Base-by-base conservation (phyloP, 2,329 filamentous ascomycete species). In the Pseudogymnoascus sp. region DNA sequence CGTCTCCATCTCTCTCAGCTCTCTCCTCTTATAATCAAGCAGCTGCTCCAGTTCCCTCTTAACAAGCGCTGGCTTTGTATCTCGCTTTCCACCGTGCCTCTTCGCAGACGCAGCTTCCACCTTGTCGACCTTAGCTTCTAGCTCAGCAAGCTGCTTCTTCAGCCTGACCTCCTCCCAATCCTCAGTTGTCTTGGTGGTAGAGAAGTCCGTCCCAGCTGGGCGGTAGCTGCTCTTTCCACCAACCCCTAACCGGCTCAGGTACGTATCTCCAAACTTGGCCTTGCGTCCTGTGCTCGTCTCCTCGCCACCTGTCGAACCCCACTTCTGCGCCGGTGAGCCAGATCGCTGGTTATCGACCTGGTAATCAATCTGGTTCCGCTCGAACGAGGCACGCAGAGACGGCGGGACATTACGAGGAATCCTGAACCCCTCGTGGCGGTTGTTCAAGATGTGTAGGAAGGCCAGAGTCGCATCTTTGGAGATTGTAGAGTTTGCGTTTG, bases 121-220 rank as follows among this genome's bases (percentile, higher is more conserved):
- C 64, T 89, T 88, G 37, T 88, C 86, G 66, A 97, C 89, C 80
- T 96, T 96, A 63, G 89, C 84, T 71, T 99, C 93, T 28, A 99
- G 80, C 70, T 97, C 93, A 23, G 86, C 83, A 34, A 99, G 84
- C 76, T 97, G 92, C 74, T 95, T 93, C 82, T 96, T 93, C 68
- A 99, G 82, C 62, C 93, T 85, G 50, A 97, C 95, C 76, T 97
- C 95, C 76, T 99, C 95, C 92, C 95, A 97, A 74, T 99, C 95
- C 71, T 87, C 86, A 25, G 96, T 93, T 65, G 89, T 90, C 74
- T 92, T 90, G 67, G 90, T 89, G 38, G 84, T 82, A 64, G 87
- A 89, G 74, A 97, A 97, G 78, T 99, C 93, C 1, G 95, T 99
- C 25, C 95, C 95, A 42, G 88, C 81, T 7, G 89, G 85, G 73